Evolutionary conservation across 305 asterid species (phyloP), one percentile per base, ranked within the genome.

Genomic region (Fraxinus sp.): DNA sequence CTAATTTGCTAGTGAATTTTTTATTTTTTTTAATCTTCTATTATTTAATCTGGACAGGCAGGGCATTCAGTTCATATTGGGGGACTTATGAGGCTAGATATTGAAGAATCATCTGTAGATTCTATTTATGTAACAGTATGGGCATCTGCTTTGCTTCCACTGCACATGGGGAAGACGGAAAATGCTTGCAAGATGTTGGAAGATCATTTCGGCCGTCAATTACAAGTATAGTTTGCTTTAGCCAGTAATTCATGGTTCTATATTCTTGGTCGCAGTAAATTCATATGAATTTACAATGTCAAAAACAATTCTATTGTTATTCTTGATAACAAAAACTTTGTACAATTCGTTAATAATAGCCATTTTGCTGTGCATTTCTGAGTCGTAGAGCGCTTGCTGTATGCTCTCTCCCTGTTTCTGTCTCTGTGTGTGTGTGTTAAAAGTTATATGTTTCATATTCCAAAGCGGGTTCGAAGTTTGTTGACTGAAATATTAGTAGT

Each of bases 161-260:
- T 96, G 86, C 98, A 94, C 81, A 93, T 94, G 99, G 99, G 98
- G 81, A 94, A 85, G 89, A 90, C 90, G 5, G 97, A 96, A 84
- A 92, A 90, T 1, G 89, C 94, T 55, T 80, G 84, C 86, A 81
- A 86, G 1, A 88, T 96, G 93, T 44, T 89, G 83, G 94, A 93
- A 78, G 90, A 92, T 46, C 98, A 94, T 88, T 94, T 93, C 84
- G 98, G 98, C 83, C 84, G 77, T 80, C 98, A 93, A 77, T 87
- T 96, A 87, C 98, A 91, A 88, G 98, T 92, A 89, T 73, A 13
- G 10, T 71, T 70, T 78, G 75, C 72, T 78, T 70, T 75, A 37
- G 82, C 46, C 62, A 57, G 68, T 57, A 57, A 57, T 18, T 57
- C 22, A 52, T 49, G 18, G 59, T 55, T 55, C 66, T 55, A 55